Evolutionary conservation across 306 rosid species (phyloP), one percentile per base, ranked within the genome.

Genomic region (Medicago ruthenica): DNA sequence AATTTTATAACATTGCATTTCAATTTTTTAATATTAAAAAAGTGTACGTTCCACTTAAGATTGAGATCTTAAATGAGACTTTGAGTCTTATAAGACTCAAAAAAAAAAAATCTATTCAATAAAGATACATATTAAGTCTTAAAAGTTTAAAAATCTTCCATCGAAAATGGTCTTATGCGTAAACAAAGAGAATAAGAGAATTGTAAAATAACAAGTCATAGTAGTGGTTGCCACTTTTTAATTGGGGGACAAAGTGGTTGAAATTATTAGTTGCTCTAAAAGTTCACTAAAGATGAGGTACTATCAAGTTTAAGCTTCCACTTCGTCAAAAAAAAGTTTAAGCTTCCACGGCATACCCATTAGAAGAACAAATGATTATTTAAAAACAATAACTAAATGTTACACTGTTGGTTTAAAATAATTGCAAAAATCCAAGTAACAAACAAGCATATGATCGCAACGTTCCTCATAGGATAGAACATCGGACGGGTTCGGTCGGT

Each of bases 271-370:
- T 22, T 12, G 53, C 21, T 57, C 7, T 36, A 40, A 81, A 81
- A 63, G 78, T 47, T 55, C 21, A 70, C 20, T 4, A 40, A 75
- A 71, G 64, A n/a, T 57, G 53, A 81, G 50, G 58, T 58, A 24
- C 27, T 24, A 48, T 60, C 24, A 37, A 63, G 65, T 41, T 78
- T 65, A 61, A 83, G 82, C 80, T 80, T 84, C 76, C 77, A 76
- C 21, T 31, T 31, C 4, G 36, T 31, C 36, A 5, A 3, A 31
- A 31, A n/a, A 3, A 37, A 63, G 65, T 41, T 78, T 58, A 61
- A 79, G 82, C 80, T 80, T 84, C 76, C 77, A 72, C 21, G 63
- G 17, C 55, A 62, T 77, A 80, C 78, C 73, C 59, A 80, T 73
- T 72, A 42, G 36, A 6, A 44, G 18, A 44, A 18, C 11, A 60